Percentiles rank a stretch among this genome's conserved stretches.
Conservation (phyloP, 225 moss, liverwort and hornwort genomes). For the Asterella californica region DNA sequence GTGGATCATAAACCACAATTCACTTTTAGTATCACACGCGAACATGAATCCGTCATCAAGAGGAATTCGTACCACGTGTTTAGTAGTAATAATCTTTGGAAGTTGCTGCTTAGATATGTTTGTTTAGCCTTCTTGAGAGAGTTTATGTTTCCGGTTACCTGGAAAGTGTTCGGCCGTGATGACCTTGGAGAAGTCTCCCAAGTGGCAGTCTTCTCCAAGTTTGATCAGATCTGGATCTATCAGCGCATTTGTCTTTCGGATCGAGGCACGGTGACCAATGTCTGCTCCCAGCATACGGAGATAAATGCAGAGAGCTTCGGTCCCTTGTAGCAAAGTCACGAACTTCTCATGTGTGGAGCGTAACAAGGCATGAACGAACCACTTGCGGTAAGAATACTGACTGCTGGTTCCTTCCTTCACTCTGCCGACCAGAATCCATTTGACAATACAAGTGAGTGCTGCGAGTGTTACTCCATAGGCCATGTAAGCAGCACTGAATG, state of each 20-base stretch:
- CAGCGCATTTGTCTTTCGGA: constrained; percentile 33
- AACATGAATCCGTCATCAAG: too few relatives aligned
- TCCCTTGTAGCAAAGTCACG: constrained; percentile 25
- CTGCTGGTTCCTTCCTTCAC: constrained; percentile 14
- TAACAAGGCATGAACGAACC: constrained; percentile 35
- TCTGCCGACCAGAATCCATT: constrained; percentile 37
- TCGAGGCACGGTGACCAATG: constrained; percentile 33
- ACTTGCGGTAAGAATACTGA: constrained; percentile 10
- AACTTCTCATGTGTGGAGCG: constrained; percentile 38
- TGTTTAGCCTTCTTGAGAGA: too few relatives aligned
- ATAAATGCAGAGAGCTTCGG: constrained; percentile 32
- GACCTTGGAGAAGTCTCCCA: constrained; percentile 44
- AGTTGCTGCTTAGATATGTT: too few relatives aligned
- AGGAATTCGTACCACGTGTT: background rate
- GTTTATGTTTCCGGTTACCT: constrained; percentile 3
- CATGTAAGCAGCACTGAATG: constrained; percentile 16
- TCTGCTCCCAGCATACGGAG: constrained; percentile 38
- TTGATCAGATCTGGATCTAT: constrained; percentile 37
- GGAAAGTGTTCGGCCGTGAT: constrained; percentile 21
- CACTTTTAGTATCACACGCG: background rate
- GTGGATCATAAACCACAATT: background rate
- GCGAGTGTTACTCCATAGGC: constrained; percentile 30
- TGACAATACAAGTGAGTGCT: constrained; percentile 26
- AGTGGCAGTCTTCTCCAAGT: constrained; percentile 30
- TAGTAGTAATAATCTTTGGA: too few relatives aligned